Evolutionary conservation across 1,284 basidiomycete species (phyloP).

Genomic region (Ustilago trichophora): DNA sequence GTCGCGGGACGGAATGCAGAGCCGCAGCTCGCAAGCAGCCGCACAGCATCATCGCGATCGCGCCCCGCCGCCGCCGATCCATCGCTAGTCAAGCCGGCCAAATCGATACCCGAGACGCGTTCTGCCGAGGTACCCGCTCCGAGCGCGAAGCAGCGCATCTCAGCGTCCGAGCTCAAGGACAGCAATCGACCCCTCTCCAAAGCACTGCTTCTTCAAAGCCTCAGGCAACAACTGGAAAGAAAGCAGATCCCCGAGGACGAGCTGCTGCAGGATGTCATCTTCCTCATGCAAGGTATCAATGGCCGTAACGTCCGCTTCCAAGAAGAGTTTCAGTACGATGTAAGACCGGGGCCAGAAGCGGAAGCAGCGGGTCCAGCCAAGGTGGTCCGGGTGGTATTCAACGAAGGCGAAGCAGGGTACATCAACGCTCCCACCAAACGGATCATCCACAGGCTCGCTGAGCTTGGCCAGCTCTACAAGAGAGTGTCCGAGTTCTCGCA

Average conservation of each 20-base stretch:
- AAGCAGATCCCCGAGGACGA: slow-evolving; percentile 53
- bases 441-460: slow-evolving; percentile 84
- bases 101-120: neutral
- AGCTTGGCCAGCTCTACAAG: slow-evolving; percentile 83
- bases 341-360: slow-evolving; percentile 5
- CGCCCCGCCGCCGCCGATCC: slow-evolving; percentile 10
- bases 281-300: slow-evolving; percentile 95
- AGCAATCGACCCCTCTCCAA: slow-evolving; percentile 14
- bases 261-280: slow-evolving; percentile 88
- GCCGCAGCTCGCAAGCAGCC: slow-evolving; percentile 10
- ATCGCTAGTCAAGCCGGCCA: neutral
- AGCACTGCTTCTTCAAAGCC: slow-evolving; percentile 20
- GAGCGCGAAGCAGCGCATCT: slow-evolving; percentile 15
- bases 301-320: slow-evolving; percentile 85
- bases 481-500: slow-evolving; percentile 57
- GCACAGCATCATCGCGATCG: slow-evolving; percentile 1
- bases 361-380: slow-evolving; percentile 32
- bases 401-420: slow-evolving; percentile 38
- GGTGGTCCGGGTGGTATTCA: slow-evolving; percentile 51
- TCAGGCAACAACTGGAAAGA: slow-evolving; percentile 20
- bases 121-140: neutral
- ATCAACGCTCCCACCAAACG: slow-evolving; percentile 74
- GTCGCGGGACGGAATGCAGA: slow-evolving; percentile 1
- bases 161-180: slow-evolving; percentile 4
- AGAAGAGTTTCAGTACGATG: slow-evolving; percentile 68